These are phyloP conservation scores for Pythium volutum DNA, from an alignment of 352 stramenopile species.

Conservation along the genomic window DNA sequence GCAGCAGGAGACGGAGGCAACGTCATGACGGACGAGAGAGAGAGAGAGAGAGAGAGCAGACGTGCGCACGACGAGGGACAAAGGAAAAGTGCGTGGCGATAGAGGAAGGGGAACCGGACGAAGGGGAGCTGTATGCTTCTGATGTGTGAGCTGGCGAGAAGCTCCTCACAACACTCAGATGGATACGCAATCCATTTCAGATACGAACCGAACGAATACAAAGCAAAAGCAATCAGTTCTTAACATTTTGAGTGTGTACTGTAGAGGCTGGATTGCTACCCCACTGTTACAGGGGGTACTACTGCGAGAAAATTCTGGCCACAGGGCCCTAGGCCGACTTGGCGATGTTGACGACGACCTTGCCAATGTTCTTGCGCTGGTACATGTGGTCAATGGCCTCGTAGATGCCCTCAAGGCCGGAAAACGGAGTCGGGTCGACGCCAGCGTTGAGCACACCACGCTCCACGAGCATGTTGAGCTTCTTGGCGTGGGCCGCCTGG, in stretches of 20 bases:
- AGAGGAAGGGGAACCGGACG: too few species aligned
- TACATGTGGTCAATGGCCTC: conserved; percentile 59
- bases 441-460: conserved; percentile 35
- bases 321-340: conserved; percentile 18
- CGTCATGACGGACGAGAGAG: background rate
- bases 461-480: conserved; percentile 45
- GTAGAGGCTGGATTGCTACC: background rate
- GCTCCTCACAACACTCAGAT: background rate
- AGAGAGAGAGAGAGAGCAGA: background rate
- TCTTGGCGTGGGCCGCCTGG: conserved; percentile 34
- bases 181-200: conserved; percentile 14
- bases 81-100: background rate
- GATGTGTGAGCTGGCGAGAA: conserved; percentile 2
- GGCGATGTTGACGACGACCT: conserved; percentile 57
- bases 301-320: too few species aligned
- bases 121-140: conserved; percentile 1
- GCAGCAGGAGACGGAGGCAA: background rate
- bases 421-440: conserved; percentile 40
- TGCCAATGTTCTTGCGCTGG: conserved; percentile 72
- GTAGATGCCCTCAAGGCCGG: conserved; percentile 43
- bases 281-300: background rate
- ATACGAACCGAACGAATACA: conserved; percentile 7
- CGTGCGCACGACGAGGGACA: background rate
- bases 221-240: conserved; percentile 1
- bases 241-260: background rate